phyloP scores from a whole-genome alignment of 75 land plant genomes.

The Sequoiadendron giganteum region DNA sequence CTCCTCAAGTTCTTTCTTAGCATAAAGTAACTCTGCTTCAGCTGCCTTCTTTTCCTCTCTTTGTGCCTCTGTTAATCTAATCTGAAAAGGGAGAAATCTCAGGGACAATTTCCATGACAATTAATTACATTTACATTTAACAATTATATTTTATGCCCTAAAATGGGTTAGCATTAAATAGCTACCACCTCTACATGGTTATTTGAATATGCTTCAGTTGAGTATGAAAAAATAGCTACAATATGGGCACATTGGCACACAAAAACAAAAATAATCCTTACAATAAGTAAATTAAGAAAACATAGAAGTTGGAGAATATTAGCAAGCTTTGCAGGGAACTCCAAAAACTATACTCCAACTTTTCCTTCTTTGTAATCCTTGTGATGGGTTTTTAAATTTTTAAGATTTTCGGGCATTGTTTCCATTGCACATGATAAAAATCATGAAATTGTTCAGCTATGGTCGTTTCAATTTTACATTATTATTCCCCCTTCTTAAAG shows the following conservation, averaged over 20 bases:
- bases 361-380: not conserved
- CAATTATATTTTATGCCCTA: not conserved
- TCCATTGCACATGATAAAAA: not conserved
- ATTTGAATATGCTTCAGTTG: not conserved
- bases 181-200: not conserved
- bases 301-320: not conserved
- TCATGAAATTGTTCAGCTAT: not conserved
- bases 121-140: not conserved
- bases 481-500: no score
- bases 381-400: not conserved
- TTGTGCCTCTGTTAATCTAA: slow-evolving; percentile 33
- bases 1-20: slow-evolving; percentile 36
- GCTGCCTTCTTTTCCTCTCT: slow-evolving; percentile 44
- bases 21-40: slow-evolving; percentile 44
- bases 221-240: not conserved
- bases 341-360: not conserved
- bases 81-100: slow-evolving; percentile 8
- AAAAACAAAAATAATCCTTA: not conserved
- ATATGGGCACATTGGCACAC: not conserved
- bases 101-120: not conserved
- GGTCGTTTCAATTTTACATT: not conserved
- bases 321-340: not conserved
- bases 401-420: not conserved
- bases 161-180: not conserved
- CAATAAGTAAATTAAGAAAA: not conserved